Base-by-base conservation (phyloP, 2,329 filamentous ascomycete genomes). In the Neocatenulostroma microsporum region DNA sequence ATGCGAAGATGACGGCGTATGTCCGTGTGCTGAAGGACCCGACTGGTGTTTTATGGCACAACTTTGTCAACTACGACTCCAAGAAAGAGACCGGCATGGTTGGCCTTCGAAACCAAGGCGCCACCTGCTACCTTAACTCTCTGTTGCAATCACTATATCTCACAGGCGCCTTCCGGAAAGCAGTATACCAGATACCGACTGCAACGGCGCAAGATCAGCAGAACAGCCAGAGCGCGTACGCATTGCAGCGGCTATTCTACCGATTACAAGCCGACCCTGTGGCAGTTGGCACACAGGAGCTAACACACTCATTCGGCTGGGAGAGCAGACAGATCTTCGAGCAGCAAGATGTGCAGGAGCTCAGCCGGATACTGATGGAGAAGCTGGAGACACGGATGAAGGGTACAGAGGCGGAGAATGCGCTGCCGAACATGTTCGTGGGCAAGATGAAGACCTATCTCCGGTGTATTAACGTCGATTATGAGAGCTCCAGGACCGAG, bases 391-490 rank as follows among this genome's bases (percentile, higher is more conserved):
- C 91, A 55, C 89, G 84, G 59, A 98, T 98, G 93, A 98, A 98
- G 64, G 89, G 86, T 30, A 96, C 91, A 2, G 78, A 82, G 34
- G 84, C 86, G 10, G 85, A 96, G 57, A 93, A 89, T 49, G 83
- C 87, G 2, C 70, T 98, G 7, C 80, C 88, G 1, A 79, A 84
- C 44, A 82, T 98, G 68, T 96, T 98, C 55, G 88, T 91, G 40
- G 93, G 91, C 39, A 96, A 96, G 64, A 88, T 93, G 62, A 96
- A 96, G 68, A 98, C 91, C 1, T 98, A 96, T 62, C 93, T 98
- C 47, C 93, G 85, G 15, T 98, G 93, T 67, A 95, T 98, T 60
- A 91, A 98, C 60, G 93, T 98, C 44, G 81, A 94, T 54, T 98
- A 94, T 66, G 89, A 96, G 66, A 95, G 87, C 15, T 94, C 88